phyloP scores from a whole-genome alignment of 2,329 filamentous ascomycete species.

The Mollisiaceae sp. region DNA sequence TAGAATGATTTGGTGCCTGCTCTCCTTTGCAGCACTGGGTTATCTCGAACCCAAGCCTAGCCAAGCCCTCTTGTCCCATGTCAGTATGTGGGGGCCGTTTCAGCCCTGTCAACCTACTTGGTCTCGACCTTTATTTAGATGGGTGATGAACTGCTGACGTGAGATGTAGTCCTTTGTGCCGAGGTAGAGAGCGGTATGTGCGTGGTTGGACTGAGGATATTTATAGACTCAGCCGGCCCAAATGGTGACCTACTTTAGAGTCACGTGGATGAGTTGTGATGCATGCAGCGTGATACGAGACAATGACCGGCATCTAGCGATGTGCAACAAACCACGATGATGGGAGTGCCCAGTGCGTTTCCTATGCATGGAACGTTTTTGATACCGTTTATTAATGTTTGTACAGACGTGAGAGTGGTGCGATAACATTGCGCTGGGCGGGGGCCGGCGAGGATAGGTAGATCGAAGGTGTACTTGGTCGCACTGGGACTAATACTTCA shows the following conservation, averaged over 20 bases:
- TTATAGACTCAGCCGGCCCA: slow-evolving; percentile 6
- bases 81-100: slow-evolving; percentile 1
- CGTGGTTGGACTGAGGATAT: background rate
- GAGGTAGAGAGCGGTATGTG: background rate
- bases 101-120: background rate
- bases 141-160: background rate
- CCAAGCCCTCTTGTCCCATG: background rate
- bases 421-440: background rate
- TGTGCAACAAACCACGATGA: slow-evolving; percentile 8
- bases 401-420: background rate
- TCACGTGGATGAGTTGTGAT: slow-evolving; percentile 2
- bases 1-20: background rate
- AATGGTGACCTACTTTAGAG: background rate
- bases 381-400: background rate
- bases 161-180: background rate
- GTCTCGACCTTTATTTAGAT: slow-evolving; percentile 2
- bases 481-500: background rate
- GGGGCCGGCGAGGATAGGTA: background rate
- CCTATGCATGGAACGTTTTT: background rate
- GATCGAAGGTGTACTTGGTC: background rate
- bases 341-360: background rate
- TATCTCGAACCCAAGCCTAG: background rate
- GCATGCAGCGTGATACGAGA: slow-evolving; percentile 5
- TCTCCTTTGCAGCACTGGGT: background rate
- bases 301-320: slow-evolving; percentile 11